Evolutionary conservation across 176 grass and related monocot genomes (phyloP).

Genomic region (Echinochloa phyllopogon): DNA sequence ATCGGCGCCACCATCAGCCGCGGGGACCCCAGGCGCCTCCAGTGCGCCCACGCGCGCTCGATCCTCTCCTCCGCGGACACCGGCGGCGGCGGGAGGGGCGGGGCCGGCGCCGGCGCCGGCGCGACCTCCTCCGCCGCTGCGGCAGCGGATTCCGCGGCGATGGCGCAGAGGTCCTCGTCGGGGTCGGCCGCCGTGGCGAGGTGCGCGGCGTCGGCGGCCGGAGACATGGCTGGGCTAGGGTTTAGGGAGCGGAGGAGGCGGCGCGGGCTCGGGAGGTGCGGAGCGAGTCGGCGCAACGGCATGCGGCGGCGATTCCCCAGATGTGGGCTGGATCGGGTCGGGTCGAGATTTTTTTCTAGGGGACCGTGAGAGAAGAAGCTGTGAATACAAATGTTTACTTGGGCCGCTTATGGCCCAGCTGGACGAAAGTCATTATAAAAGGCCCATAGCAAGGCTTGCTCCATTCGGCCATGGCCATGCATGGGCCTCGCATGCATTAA

Average conservation of each 20-base stretch:
- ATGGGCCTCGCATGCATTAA: no score
- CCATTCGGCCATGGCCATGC: no score
- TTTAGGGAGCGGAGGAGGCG: constrained; percentile 53
- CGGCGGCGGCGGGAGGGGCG: constrained; percentile 30
- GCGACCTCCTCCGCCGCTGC: constrained; percentile 11
- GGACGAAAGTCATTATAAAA: no score
- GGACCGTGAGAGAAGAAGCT: background rate
- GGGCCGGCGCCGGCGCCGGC: background rate
- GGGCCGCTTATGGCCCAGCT: background rate
- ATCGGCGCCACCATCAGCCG: constrained; percentile 79
- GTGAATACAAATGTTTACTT: background rate
- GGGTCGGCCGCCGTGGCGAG: constrained; percentile 37
- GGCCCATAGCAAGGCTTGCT: no score
- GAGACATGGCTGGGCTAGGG: constrained; percentile 70
- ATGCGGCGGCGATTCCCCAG: constrained; percentile 13
- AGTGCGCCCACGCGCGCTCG: constrained; percentile 89
- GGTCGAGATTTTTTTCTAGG: background rate
- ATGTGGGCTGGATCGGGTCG: background rate
- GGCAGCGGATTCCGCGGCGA: background rate
- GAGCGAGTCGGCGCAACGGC: constrained; percentile 26
- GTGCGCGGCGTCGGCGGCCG: constrained; percentile 47
- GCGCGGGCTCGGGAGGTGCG: constrained; percentile 28
- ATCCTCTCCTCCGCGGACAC: constrained; percentile 55
- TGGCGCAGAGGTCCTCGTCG: constrained; percentile 52
- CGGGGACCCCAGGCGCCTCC: constrained; percentile 72